Evolutionary conservation across 352 stramenopile species (phyloP), one percentile per base, ranked within the genome.

Genomic region (Globisporangium canariense): DNA sequence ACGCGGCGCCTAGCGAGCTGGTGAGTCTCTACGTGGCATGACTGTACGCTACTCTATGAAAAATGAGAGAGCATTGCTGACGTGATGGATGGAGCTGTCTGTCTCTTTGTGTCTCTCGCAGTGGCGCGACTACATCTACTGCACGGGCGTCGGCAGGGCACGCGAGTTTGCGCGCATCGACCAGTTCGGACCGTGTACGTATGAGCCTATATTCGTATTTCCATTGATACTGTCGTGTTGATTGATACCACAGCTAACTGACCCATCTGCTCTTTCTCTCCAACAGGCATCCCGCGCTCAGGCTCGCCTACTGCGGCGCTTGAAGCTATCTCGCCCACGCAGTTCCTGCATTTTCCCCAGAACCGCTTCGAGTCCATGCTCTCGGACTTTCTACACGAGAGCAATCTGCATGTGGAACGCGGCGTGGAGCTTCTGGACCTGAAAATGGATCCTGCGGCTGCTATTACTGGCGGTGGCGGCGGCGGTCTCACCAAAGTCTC

Each of bases 61-160:
- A 36, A 18, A 41, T 45, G 1, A n/a, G 30, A 60, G 8, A 36
- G 28, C 28, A 22, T 38, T 14, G 22, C 25, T 38, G 45, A 55
- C 8, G 46, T 8, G 11, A 32, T 28, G 3, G 9, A 61, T 55
- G 32, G 32, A 36, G 32, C 16, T 47, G 40, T 22, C 61, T 51
- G 7, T 9, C 61, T 51, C 6, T 9, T 25, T 57, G 7, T 45
- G n/a, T 49, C 28, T 47, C 25, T 6, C 7, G 22, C 51, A 95
- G 84, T 95, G 86, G 86, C 75, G 85, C 8, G 84, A 95, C 69
- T 95, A 93, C 57, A 77, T 93, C 65, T 95, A 95, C 70, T 91
- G 82, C 62, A 91, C 80, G 4, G 76, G 83, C 59, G 67, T 93
- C 18, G 79, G 81, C 43, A 84, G 79, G n/a, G 52, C 66, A 59